Base-by-base conservation (phyloP, 179 eudicot genomes). In the Sideroxylon spinosum region DNA sequence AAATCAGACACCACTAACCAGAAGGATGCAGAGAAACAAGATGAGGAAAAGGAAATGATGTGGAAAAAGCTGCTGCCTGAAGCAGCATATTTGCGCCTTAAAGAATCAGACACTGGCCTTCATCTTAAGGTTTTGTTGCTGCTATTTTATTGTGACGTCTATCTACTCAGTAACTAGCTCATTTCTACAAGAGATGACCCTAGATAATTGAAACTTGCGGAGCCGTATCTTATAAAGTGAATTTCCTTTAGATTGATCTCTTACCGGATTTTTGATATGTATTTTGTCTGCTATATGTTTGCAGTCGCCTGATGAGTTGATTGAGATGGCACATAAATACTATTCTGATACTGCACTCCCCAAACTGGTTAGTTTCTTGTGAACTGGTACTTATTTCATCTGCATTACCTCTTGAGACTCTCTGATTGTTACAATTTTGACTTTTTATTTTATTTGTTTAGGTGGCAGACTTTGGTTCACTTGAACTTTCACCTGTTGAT, bases 401-500 rank as follows among this genome's bases (percentile, higher is more conserved):
- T 29, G 44, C 8, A n/a, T 10, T 23, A 46, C 25, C 49, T 28
- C 60, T 77, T 78, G 60, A 78, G 74, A 20, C 57, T 53, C 71
- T 57, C 25, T 80, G 17, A 71, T 75, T 56, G 62, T 50, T 67
- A 29, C 68, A 80, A 74, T 74, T 78, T 81, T 71, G 53, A 60
- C 69, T 53, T 73, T 3, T 37, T n/a, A n/a, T n/a, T n/a, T 37
- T 29, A 1, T 29, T 37, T 53, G 28, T 76, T 73, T 78, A 92
- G 97, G 97, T 92, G 68, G 90, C 97, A 77, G 97, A 92, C 86
- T 92, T 92, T 85, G 94, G 91, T 62, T 92, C 97, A 4, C 91
- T 92, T 57, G 94, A 92, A 84, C 94, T 92, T 81, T 92, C 97
- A 71, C 97, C 97, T 3, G 97, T 92, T 84, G 97, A 92, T 85